A percentile compares a stretch with the other conserved stretches of the same genome.
Conservation (phyloP, 1,139 yeast genomes). For the Kodamaea arcana region DNA sequence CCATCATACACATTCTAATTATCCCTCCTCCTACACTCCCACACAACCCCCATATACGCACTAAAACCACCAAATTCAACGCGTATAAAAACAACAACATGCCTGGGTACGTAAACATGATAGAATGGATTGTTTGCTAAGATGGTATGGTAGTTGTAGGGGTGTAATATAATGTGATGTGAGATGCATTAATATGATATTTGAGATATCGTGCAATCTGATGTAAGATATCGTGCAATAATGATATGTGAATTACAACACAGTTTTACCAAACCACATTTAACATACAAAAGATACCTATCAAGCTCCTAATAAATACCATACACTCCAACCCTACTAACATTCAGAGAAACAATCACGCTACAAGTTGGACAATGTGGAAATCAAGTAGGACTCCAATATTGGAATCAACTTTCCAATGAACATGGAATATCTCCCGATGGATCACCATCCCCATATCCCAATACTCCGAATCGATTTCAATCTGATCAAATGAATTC, state of each 20-base stretch:
- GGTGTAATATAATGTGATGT: no score
- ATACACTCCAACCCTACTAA: constrained; percentile 1
- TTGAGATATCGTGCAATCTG: no score
- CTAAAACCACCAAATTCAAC: not conserved
- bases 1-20: no score
- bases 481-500: constrained; percentile 4
- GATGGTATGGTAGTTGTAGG: no score
- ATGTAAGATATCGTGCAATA: no score
- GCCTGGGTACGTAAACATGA: not conserved
- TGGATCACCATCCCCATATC: constrained; percentile 44
- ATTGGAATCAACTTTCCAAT: constrained; percentile 84
- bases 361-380: constrained; percentile 84
- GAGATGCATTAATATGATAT: no score
- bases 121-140: no score
- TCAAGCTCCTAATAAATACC: not conserved
- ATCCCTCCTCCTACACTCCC: no score
- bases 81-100: not conserved
- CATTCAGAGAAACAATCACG: constrained; percentile 37
- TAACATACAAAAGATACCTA: not conserved
- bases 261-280: not conserved
- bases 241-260: no score
- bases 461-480: constrained; percentile 9
- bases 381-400: constrained; percentile 88
- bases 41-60: no score
- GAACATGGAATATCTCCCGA: constrained; percentile 85